phyloP scores from a whole-genome alignment of 1,284 basidiomycete genomes.

The Ustilago loliicola region DNA sequence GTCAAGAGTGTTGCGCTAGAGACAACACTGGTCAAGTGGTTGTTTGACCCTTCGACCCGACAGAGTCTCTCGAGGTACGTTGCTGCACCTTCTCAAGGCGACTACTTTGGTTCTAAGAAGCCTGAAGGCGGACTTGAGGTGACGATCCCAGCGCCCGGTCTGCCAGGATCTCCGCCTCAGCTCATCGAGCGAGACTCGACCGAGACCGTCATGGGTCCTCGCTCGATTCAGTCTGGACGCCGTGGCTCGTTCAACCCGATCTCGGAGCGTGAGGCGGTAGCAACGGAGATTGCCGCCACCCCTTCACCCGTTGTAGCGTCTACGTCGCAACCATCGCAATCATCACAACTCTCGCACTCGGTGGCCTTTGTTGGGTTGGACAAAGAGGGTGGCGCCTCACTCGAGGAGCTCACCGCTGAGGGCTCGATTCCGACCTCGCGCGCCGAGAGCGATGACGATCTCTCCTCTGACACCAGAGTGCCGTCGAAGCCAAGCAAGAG shows the following conservation, averaged over 20 bases:
- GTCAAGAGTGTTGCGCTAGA: conserved; percentile 64
- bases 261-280: conserved; percentile 41
- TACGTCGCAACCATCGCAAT: not conserved
- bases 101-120: conserved; percentile 47
- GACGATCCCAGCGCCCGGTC: conserved; percentile 22
- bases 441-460: conserved; percentile 37
- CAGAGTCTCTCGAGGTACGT: conserved; percentile 57
- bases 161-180: conserved; percentile 34
- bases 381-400: not conserved
- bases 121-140: conserved; percentile 34
- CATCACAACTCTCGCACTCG: conserved; percentile 6
- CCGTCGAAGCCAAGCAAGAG: conserved; percentile 24
- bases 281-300: conserved; percentile 31
- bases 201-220: conserved; percentile 50
- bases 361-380: conserved; percentile 2
- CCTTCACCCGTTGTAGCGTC: conserved; percentile 12
- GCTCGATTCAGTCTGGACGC: conserved; percentile 47
- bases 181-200: conserved; percentile 53
- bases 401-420: conserved; percentile 17
- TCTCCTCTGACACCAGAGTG: not conserved
- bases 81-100: conserved; percentile 38
- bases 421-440: conserved; percentile 10
- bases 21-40: conserved; percentile 61
- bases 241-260: conserved; percentile 53
- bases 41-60: conserved; percentile 61